phyloP scores from a whole-genome alignment of 108 stramenopile species.

The Bacterosira constricta region DNA sequence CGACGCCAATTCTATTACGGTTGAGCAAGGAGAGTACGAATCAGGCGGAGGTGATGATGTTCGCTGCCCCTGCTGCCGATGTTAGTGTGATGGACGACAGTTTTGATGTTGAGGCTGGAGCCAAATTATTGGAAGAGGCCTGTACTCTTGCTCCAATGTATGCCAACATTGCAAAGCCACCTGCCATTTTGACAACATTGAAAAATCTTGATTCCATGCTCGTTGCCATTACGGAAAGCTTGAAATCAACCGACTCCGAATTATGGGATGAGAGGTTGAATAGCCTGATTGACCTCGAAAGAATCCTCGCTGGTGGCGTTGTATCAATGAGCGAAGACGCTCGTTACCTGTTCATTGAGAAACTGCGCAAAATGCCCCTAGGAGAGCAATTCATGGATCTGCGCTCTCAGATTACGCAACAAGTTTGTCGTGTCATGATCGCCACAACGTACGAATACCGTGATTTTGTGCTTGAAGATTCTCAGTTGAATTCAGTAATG shows the following conservation, averaged over 20 bases:
- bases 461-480: slow-evolving; percentile 17
- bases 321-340: slow-evolving; percentile 11
- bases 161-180: slow-evolving; percentile 19
- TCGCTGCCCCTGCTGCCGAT: not conserved
- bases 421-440: slow-evolving; percentile 35
- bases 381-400: slow-evolving; percentile 48
- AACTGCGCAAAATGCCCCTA: slow-evolving; percentile 45
- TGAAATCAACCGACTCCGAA: slow-evolving; percentile 39
- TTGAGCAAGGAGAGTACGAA: slow-evolving; percentile 5
- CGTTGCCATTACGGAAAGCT: slow-evolving; percentile 15
- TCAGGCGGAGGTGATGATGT: not conserved
- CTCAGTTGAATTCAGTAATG: slow-evolving; percentile 10
- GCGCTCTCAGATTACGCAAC: slow-evolving; percentile 50
- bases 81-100: not conserved
- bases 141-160: slow-evolving; percentile 33
- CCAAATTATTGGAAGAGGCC: not conserved
- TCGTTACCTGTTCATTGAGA: slow-evolving; percentile 37
- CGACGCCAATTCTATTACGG: slow-evolving; percentile 12
- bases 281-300: slow-evolving; percentile 40
- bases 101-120: slow-evolving; percentile 4
- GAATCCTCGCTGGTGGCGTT: slow-evolving; percentile 44
- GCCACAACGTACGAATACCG: slow-evolving; percentile 38
- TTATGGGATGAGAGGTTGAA: slow-evolving; percentile 45
- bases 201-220: slow-evolving; percentile 39
- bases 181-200: slow-evolving; percentile 7